Evolutionary conservation across 805 yeast species (phyloP), one percentile per base, ranked within the genome.

Genomic region (Candida awuae): DNA sequence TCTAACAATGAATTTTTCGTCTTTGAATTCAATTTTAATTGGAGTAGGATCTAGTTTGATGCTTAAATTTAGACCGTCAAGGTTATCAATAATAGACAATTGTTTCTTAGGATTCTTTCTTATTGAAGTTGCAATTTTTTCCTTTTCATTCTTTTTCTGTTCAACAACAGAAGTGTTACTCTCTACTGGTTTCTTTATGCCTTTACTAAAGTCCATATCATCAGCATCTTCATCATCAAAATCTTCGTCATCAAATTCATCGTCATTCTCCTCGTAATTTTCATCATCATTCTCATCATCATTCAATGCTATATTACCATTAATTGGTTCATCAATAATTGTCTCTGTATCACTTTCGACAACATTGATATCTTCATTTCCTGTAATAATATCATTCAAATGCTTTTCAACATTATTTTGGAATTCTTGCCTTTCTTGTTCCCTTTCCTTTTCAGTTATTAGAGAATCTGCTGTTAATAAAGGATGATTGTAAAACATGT

Each of bases 331-430:
- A 8, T 46, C 55, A 12, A 45, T 40, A 22, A 50, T 42, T 3
- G 54, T 51, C 33, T 54, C 58, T 2, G 56, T 37, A 38, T 52
- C 57, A 39, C 58, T 54, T 35, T 42, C 50, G 6, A 26, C 9
- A 21, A 13, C 19, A 18, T 17, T 29, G 10, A 28, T 23, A 21
- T 38, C 34, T 3, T 22, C 46, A 20, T 29, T 34, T 9, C 19
- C 32, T 1, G 40, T 32, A 2, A 32, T 26, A 15, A 34, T 39
- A 26, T 32, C 32, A 25, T 39, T 39, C 18, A 39, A 26, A 6
- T 22, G 35, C n/a, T 29, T 40, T 30, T 34, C 37, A 12, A 37
- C 22, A 16, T 18, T 14, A 3, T 14, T 23, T n/a, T 25, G 28
- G n/a, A 25, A 25, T 3, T 22, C 15, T 14, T 32, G 31, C 18